Percentiles rank a stretch among this genome's conserved stretches.
Conservation (phyloP, 75 land plant species). For the Ceratopteris richardii region DNA sequence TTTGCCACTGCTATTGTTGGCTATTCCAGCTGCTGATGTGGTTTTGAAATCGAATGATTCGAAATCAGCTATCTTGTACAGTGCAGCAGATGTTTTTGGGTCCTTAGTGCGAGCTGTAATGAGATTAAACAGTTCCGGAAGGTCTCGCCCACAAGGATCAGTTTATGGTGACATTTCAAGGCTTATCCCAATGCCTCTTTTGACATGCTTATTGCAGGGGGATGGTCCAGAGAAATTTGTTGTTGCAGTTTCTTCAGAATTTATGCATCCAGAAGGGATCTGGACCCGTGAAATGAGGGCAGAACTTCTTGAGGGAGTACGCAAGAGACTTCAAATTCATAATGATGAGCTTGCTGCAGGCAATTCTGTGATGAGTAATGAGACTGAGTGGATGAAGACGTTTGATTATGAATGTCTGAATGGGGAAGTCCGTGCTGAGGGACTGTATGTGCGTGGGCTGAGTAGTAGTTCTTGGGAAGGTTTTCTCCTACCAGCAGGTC, state of each 20-base stretch:
- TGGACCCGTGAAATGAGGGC: slow-evolving; percentile 26
- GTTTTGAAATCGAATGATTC: slow-evolving; percentile 21
- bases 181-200: slow-evolving; percentile 25
- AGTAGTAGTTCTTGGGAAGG: slow-evolving; percentile 17
- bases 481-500: slow-evolving; percentile 23
- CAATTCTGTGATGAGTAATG: slow-evolving; percentile 16
- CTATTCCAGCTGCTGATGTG: slow-evolving; percentile 27
- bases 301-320: slow-evolving; percentile 21
- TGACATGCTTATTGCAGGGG: slow-evolving; percentile 17
- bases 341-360: slow-evolving; percentile 10
- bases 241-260: slow-evolving; percentile 20
- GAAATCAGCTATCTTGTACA: slow-evolving; percentile 31
- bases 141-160: neutral
- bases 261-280: slow-evolving; percentile 29
- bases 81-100: slow-evolving; percentile 38
- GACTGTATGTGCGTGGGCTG: slow-evolving; percentile 28
- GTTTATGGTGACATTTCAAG: slow-evolving; percentile 7
- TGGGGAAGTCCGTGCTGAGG: slow-evolving; percentile 33
- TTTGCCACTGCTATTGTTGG: slow-evolving; percentile 31
- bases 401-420: slow-evolving; percentile 33
- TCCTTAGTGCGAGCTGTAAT: slow-evolving; percentile 17
- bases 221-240: slow-evolving; percentile 39
- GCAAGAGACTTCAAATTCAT: slow-evolving; percentile 19
- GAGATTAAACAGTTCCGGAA: neutral
- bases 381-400: slow-evolving; percentile 29